phyloP scores from a whole-genome alignment of 2,329 filamentous ascomycete species.

The Aspergillus alliaceus region DNA sequence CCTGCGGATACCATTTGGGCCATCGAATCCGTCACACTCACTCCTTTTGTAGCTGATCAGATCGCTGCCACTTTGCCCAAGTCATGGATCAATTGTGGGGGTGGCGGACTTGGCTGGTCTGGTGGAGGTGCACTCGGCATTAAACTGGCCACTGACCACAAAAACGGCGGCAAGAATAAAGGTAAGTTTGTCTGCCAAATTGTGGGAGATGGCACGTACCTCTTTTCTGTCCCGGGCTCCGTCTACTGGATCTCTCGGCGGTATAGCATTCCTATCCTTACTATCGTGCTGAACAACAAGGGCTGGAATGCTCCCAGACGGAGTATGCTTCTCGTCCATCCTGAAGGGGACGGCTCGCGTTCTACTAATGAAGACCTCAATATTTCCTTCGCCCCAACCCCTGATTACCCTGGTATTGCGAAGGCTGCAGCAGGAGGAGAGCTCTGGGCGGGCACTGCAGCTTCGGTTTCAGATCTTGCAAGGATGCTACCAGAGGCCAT shows the following conservation, averaged over 20 bases:
- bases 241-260: constrained; percentile 69
- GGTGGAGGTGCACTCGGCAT: constrained; percentile 74
- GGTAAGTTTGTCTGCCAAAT: constrained; percentile 64
- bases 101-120: constrained; percentile 77
- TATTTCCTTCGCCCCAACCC: constrained; percentile 65
- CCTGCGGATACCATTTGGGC: constrained; percentile 71
- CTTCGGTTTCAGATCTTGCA: constrained; percentile 56
- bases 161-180: constrained; percentile 51
- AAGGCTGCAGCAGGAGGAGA: constrained; percentile 64
- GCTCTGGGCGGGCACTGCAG: constrained; percentile 61
- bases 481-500: constrained; percentile 59
- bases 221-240: constrained; percentile 64
- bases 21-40: constrained; percentile 76
- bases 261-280: constrained; percentile 66
- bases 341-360: constrained; percentile 61
- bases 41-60: constrained; percentile 67
- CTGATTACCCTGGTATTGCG: constrained; percentile 68
- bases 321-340: constrained; percentile 65
- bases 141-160: constrained; percentile 65
- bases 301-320: constrained; percentile 68
- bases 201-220: constrained; percentile 67
- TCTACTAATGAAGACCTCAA: constrained; percentile 65
- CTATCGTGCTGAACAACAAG: constrained; percentile 69
- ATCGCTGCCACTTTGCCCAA: constrained; percentile 67
- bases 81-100: constrained; percentile 78